Evolutionary conservation across 1,284 basidiomycete genomes (phyloP).

Genomic region (Ceratobasidium sp.): DNA sequence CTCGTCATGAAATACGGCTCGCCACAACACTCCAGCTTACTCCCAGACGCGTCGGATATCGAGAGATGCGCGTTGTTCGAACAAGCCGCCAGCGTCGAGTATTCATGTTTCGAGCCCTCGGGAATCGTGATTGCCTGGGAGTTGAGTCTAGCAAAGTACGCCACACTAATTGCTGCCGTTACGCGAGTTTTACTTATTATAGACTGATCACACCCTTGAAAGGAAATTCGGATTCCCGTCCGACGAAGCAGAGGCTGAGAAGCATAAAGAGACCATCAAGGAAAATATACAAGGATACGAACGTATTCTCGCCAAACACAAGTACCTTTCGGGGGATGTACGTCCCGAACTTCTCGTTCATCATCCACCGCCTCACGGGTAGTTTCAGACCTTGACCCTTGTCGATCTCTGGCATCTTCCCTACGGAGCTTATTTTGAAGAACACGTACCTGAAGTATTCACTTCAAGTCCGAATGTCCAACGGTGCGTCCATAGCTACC

Average conservation of each 20-base stretch:
- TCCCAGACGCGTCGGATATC: conserved; percentile 54
- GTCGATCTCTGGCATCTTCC: conserved; percentile 70
- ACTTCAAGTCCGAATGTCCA: conserved; percentile 23
- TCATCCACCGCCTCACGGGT: not conserved
- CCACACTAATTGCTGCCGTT: not conserved
- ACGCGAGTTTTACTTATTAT: no score
- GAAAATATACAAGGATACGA: conserved; percentile 64
- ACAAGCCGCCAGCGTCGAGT: conserved; percentile 56
- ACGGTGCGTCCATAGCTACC: not conserved
- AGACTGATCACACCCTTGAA: not conserved
- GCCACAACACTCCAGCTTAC: conserved; percentile 55
- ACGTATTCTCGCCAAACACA: conserved; percentile 61
- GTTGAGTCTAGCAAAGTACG: conserved; percentile 13
- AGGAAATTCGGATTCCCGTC: conserved; percentile 10
- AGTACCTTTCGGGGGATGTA: conserved; percentile 65
- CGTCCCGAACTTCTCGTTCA: conserved; percentile 46
- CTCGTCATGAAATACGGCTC: conserved; percentile 61
- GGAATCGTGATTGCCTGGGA: conserved; percentile 13
- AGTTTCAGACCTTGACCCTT: conserved; percentile 57
- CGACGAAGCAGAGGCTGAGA: conserved; percentile 56
- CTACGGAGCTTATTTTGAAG: conserved; percentile 57
- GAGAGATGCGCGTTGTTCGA: conserved; percentile 56
- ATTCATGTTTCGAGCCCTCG: conserved; percentile 54
- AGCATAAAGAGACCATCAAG: conserved; percentile 55
- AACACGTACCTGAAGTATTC: conserved; percentile 51